Base-by-base conservation (phyloP, 371 early-diverging fungal species). In the Nematocida ausubeli region DNA sequence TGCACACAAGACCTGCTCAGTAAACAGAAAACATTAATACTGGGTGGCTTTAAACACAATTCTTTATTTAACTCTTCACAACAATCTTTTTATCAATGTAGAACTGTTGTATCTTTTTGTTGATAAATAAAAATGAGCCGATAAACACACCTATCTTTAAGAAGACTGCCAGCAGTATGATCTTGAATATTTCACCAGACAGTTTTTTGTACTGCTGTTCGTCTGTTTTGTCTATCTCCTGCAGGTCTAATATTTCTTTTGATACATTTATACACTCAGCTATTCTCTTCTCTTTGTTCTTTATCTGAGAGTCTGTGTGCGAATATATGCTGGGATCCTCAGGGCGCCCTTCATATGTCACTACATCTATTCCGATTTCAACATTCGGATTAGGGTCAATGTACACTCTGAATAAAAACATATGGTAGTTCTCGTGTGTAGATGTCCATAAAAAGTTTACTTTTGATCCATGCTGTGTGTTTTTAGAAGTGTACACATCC, bases 71-170 rank as follows among this genome's bases (percentile, higher is more conserved):
- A 26, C 44, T 70, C 39, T 57, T 60, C 1, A 63, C 80, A 40
- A 80, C 80, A 56, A 84, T 84, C 67, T 82, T 84, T 44, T 82
- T 80, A 44, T 66, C 57, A 42, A 82, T 35, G 68, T 82, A 84
- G 57, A 84, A 84, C 16, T 82, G 47, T 51, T 82, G 81, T 56
- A 82, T 69, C 37, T 79, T 81, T 52, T 58, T 79, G 57, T 84
- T 82, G 60, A 84, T 68, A 64, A 75, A 66, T 32, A 82, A n/a
- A 44, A 84, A 71, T 19, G 84, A 82, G 32, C 65, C 68, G 44
- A 82, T 52, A 51, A 84, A 58, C 16, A 79, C 70, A 7, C 63
- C 70, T 26, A 84, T 82, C 65, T 82, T 84, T 32, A 82, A 55
- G 3, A 84, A 56, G 16, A 70, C 78, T 22, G 64, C 64, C 22